Conservation (phyloP, 2,329 filamentous ascomycete genomes). For the Fusarium euwallaceae region DNA sequence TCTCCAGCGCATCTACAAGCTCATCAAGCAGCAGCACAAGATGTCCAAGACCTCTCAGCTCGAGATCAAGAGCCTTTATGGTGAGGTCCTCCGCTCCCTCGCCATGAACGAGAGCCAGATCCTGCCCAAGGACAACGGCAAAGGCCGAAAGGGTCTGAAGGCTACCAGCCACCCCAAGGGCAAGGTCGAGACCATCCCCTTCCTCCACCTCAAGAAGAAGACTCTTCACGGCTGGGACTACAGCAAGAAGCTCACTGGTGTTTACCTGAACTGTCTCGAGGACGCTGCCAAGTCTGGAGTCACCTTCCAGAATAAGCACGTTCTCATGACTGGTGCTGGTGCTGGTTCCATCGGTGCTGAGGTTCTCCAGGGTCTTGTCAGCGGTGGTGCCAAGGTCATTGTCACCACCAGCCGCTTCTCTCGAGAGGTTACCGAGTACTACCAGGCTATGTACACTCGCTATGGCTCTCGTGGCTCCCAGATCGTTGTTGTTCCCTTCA, state of each 20-base stretch:
- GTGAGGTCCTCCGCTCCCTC: conserved; percentile 92
- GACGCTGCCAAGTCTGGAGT: conserved; percentile 89
- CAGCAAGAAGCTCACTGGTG: conserved; percentile 96
- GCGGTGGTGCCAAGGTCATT: conserved; percentile 94
- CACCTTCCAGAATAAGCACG: conserved; percentile 94
- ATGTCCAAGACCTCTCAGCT: conserved; percentile 96
- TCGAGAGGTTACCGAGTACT: conserved; percentile 97
- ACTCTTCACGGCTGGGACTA: conserved; percentile 97
- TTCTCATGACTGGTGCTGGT: conserved; percentile 97
- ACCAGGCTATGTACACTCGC: conserved; percentile 97
- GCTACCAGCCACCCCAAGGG: conserved; percentile 76
- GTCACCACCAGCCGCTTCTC: conserved; percentile 98
- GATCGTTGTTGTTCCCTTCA: conserved; percentile 98
- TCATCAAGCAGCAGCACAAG: conserved; percentile 98
- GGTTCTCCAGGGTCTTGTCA: conserved; percentile 94
- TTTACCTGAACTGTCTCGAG: conserved; percentile 93
- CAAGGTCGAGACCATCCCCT: conserved; percentile 97
- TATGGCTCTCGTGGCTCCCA: conserved; percentile 95
- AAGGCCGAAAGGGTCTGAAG: conserved; percentile 69
- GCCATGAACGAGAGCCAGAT: conserved; percentile 99
- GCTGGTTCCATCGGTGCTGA: conserved; percentile 98
- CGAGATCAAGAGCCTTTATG: conserved; percentile 95
- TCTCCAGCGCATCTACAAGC: conserved; percentile 93
- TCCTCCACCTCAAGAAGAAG: conserved; percentile 96
- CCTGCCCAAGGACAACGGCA: conserved; percentile 86